Conservation (phyloP, 305 asterid genomes). For the Euphrasia arctica region DNA sequence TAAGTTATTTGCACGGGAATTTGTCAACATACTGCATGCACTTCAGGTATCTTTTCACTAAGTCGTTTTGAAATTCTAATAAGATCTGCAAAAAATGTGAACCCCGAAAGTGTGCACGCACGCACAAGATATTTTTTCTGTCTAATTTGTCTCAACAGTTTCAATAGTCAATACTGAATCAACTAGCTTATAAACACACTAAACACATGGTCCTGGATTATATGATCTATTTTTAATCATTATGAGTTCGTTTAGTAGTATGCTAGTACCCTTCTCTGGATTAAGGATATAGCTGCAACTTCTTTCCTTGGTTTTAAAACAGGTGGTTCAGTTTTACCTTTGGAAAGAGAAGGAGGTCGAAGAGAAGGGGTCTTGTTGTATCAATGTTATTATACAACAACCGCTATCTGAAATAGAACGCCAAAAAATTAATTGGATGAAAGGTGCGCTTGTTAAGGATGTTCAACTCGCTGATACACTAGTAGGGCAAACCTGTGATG, state of each 20-base stretch:
- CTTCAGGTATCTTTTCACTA: constrained; percentile 62
- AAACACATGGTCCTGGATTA: too few relatives aligned
- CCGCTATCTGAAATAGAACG: constrained; percentile 35
- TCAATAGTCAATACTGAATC: too few relatives aligned
- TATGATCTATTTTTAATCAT: too few relatives aligned
- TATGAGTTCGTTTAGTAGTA: too few relatives aligned
- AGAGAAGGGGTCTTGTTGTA: constrained; percentile 21
- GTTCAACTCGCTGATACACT: constrained; percentile 31
- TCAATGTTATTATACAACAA: constrained; percentile 9
- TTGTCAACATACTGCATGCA: constrained; percentile 68
- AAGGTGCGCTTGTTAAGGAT: constrained; percentile 45
- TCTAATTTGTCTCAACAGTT: neutral
- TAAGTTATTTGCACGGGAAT: constrained; percentile 44
- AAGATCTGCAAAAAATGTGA: neutral
- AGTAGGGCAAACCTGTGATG: constrained; percentile 19
- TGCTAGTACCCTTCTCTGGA: neutral
- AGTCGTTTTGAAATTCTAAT: constrained; percentile 11
- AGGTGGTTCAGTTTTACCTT: constrained; percentile 57
- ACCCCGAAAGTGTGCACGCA: neutral
- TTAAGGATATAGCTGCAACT: neutral
- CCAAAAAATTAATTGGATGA: constrained; percentile 31
- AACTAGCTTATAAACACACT: too few relatives aligned
- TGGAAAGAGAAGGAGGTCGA: constrained; percentile 41
- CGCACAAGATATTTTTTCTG: neutral
- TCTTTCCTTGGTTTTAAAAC: constrained; percentile 13